A percentile compares a stretch with the other conserved stretches of the same genome.
Evolutionary conservation across 2,329 filamentous ascomycete genomes (phyloP).

Genomic region (Epichloe brachyelytri): DNA sequence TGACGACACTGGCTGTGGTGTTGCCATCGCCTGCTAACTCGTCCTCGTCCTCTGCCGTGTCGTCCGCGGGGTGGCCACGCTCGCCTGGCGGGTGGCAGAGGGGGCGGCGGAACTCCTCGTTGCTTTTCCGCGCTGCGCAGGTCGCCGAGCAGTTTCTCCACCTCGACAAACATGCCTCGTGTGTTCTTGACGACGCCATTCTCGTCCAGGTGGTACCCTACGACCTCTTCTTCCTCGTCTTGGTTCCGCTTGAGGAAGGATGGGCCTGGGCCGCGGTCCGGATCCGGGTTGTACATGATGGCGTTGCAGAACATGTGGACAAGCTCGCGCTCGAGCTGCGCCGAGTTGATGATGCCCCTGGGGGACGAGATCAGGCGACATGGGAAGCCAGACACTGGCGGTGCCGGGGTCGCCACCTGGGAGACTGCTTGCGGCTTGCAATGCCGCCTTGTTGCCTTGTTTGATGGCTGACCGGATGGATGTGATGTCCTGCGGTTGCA

Average conservation of each 20-base stretch:
- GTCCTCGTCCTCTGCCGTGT: constrained; percentile 37
- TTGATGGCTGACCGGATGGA: constrained; percentile 64
- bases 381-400: constrained; percentile 49
- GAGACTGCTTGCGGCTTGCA: constrained; percentile 46
- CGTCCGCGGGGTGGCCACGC: constrained; percentile 29
- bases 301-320: constrained; percentile 97
- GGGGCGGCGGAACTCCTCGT: constrained; percentile 22
- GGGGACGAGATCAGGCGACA: constrained; percentile 65
- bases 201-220: constrained; percentile 59
- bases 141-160: constrained; percentile 64
- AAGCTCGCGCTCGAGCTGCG: constrained; percentile 83
- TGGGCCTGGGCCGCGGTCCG: constrained; percentile 54
- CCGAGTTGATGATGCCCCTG: constrained; percentile 82
- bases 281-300: constrained; percentile 93
- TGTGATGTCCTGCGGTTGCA: constrained; percentile 65
- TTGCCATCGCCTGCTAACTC: constrained; percentile 31
- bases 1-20: constrained; percentile 18
- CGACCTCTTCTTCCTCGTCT: constrained; percentile 32
- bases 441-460: constrained; percentile 54
- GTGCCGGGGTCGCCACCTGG: constrained; percentile 45
- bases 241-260: constrained; percentile 38
- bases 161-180: constrained; percentile 77
- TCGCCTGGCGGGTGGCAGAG: constrained; percentile 21
- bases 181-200: constrained; percentile 82
- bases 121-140: constrained; percentile 62